Evolutionary conservation across 2,329 filamentous ascomycete genomes (phyloP).

Genomic region (Leptographium wingfieldii): DNA sequence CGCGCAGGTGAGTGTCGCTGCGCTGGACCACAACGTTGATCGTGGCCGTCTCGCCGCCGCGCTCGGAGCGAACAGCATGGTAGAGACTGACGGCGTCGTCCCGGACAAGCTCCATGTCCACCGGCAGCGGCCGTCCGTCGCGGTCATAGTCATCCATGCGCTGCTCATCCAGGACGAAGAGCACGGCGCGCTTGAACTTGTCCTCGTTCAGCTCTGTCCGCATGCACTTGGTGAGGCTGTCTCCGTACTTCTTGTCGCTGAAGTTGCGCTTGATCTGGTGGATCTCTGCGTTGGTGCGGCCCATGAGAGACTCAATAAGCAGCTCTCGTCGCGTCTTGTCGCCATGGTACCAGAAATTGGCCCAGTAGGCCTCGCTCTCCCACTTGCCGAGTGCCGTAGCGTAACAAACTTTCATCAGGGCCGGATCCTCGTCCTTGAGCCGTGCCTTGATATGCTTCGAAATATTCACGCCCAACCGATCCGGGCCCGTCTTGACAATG

Average conservation of each 20-base stretch:
- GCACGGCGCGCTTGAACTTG: slow-evolving; percentile 83
- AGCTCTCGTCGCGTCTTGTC: slow-evolving; percentile 76
- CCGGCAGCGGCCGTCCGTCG: slow-evolving; percentile 40
- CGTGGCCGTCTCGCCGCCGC: slow-evolving; percentile 80
- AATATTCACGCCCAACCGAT: slow-evolving; percentile 68
- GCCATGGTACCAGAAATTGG: slow-evolving; percentile 93
- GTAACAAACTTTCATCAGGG: slow-evolving; percentile 84
- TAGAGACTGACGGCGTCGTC: slow-evolving; percentile 64
- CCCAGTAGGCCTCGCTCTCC: slow-evolving; percentile 95
- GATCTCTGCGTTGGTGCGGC: slow-evolving; percentile 78
- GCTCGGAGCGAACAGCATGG: slow-evolving; percentile 54
- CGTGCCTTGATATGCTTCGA: slow-evolving; percentile 71
- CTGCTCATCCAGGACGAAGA: slow-evolving; percentile 70
- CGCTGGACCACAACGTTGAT: slow-evolving; percentile 70
- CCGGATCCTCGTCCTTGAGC: slow-evolving; percentile 59
- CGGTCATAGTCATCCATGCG: slow-evolving; percentile 71
- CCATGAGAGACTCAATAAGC: slow-evolving; percentile 87
- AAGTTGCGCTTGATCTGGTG: slow-evolving; percentile 77
- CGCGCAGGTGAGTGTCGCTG: slow-evolving; percentile 69
- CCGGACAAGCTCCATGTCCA: slow-evolving; percentile 49
- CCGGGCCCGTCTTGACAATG: slow-evolving; percentile 64
- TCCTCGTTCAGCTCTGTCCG: slow-evolving; percentile 85
- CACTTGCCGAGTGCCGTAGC: slow-evolving; percentile 78
- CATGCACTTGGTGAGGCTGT: slow-evolving; percentile 76
- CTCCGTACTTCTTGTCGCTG: slow-evolving; percentile 79